Evolutionary conservation across 345 rosid genomes (phyloP).

Genomic region (Syzygium grande): DNA sequence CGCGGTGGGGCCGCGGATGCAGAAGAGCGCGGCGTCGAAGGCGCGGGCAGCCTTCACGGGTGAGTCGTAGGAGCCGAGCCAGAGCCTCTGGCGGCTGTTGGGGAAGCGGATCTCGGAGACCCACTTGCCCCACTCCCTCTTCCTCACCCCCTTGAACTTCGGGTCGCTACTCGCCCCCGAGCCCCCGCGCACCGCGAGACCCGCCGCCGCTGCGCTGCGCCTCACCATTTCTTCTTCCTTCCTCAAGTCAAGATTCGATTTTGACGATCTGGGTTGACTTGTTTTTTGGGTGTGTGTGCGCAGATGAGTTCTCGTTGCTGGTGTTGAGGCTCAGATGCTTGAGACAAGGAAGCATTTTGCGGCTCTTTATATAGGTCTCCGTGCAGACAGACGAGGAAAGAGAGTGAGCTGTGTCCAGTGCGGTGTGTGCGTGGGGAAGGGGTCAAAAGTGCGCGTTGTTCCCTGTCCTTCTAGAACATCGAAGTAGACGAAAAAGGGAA

Average conservation of each 20-base stretch:
- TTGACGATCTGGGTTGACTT: background rate
- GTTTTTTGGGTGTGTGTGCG: background rate
- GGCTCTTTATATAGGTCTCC: background rate
- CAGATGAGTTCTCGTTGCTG: background rate
- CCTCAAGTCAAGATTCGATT: background rate
- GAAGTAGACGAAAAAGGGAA: background rate
- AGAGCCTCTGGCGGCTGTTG: constrained; percentile 7
- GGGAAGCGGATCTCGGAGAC: constrained; percentile 15
- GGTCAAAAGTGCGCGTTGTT: constrained; percentile 1
- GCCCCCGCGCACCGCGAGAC: background rate
- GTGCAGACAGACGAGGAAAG: background rate
- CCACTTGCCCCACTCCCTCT: constrained; percentile 19
- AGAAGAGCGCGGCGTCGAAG: constrained; percentile 16
- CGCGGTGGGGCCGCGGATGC: constrained; percentile 13
- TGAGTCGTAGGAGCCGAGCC: constrained; percentile 16
- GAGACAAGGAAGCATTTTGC: background rate
- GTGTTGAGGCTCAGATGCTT: background rate
- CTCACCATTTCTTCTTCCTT: background rate
- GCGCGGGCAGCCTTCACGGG: constrained; percentile 18
- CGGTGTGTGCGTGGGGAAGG: background rate
- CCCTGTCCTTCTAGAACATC: background rate
- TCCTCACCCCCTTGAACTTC: constrained; percentile 15
- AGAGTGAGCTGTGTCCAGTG: background rate
- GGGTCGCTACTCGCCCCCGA: background rate
- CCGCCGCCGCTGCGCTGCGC: background rate